Evolutionary conservation across 2,329 filamentous ascomycete species (phyloP).

Genomic region (Raffaelea ambrosiae): DNA sequence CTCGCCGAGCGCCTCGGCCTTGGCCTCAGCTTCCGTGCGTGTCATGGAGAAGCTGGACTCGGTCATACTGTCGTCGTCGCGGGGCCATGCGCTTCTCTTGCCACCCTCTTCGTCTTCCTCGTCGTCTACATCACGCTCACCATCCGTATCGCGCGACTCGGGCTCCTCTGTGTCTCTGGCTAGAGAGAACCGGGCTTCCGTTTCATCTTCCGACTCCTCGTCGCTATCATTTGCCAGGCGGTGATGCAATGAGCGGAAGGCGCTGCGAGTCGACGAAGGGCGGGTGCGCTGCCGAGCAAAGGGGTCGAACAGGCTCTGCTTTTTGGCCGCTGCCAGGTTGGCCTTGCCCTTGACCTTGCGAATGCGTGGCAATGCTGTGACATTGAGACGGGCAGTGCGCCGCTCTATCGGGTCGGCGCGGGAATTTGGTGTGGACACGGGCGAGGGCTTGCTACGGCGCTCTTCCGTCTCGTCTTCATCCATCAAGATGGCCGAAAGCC

Average conservation of each 20-base stretch:
- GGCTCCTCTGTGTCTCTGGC: conserved; percentile 75
- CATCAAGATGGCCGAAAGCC: conserved; percentile 31
- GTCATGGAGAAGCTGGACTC: conserved; percentile 56
- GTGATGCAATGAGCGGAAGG: conserved; percentile 75
- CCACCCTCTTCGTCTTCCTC: conserved; percentile 55
- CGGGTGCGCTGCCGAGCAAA: conserved; percentile 51
- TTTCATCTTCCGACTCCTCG: conserved; percentile 84
- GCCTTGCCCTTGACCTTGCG: conserved; percentile 55
- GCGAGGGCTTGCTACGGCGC: conserved; percentile 31
- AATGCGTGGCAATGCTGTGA: conserved; percentile 64
- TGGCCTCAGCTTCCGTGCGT: not conserved
- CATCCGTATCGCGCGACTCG: conserved; percentile 50
- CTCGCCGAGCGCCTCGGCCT: conserved; percentile 17
- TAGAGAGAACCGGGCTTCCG: conserved; percentile 47
- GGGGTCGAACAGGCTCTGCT: conserved; percentile 57
- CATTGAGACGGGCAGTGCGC: conserved; percentile 46
- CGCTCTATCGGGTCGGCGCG: conserved; percentile 54
- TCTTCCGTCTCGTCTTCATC: conserved; percentile 54
- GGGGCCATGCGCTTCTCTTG: conserved; percentile 38
- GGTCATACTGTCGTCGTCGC: conserved; percentile 59
- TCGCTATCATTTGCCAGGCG: conserved; percentile 66
- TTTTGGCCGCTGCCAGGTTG: conserved; percentile 41
- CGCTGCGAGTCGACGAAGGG: conserved; percentile 40
- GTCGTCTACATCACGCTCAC: conserved; percentile 6
- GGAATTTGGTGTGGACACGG: conserved; percentile 57